phyloP scores from a whole-genome alignment of 2,329 filamentous ascomycete species.

The Stemphylium lycopersici region DNA sequence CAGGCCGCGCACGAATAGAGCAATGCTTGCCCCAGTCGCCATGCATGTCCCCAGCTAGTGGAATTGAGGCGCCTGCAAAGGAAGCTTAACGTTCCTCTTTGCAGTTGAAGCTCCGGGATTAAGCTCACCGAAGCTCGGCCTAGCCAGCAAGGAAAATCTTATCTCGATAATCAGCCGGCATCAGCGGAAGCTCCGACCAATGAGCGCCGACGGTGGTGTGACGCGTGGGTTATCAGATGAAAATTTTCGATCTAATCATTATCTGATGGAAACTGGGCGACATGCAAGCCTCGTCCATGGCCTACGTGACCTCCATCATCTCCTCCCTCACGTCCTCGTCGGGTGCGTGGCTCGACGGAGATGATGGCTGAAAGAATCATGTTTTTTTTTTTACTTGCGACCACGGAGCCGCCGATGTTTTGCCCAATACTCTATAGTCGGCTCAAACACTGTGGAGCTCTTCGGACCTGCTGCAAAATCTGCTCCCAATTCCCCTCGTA shows the following conservation, averaged over 20 bases:
- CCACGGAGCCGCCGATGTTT: slow-evolving; percentile 3
- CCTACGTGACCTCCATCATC: not conserved
- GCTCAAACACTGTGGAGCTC: not conserved
- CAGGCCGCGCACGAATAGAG: slow-evolving; percentile 19
- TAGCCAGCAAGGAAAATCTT: slow-evolving; percentile 26
- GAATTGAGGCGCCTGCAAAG: not conserved
- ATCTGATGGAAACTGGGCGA: slow-evolving; percentile 30
- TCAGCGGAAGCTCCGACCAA: slow-evolving; percentile 22
- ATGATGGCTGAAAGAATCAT: not conserved
- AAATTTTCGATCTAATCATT: slow-evolving; percentile 38
- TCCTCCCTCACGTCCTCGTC: slow-evolving; percentile 5
- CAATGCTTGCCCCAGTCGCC: slow-evolving; percentile 13
- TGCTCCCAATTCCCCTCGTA: not conserved
- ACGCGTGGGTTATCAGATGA: slow-evolving; percentile 32
- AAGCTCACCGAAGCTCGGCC: slow-evolving; percentile 32
- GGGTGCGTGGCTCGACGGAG: not conserved
- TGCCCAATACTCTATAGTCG: not conserved
- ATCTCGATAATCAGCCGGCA: slow-evolving; percentile 33
- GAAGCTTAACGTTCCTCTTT: slow-evolving; percentile 15
- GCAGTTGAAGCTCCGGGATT: slow-evolving; percentile 21
- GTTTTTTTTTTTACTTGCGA: too few species aligned
- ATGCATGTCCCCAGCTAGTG: slow-evolving; percentile 18
- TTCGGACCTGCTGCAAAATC: not conserved
- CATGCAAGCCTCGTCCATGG: slow-evolving; percentile 6
- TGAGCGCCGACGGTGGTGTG: slow-evolving; percentile 7